Evolutionary conservation across 2,329 filamentous ascomycete species (phyloP).

Genomic region (Colletotrichum limetticola): DNA sequence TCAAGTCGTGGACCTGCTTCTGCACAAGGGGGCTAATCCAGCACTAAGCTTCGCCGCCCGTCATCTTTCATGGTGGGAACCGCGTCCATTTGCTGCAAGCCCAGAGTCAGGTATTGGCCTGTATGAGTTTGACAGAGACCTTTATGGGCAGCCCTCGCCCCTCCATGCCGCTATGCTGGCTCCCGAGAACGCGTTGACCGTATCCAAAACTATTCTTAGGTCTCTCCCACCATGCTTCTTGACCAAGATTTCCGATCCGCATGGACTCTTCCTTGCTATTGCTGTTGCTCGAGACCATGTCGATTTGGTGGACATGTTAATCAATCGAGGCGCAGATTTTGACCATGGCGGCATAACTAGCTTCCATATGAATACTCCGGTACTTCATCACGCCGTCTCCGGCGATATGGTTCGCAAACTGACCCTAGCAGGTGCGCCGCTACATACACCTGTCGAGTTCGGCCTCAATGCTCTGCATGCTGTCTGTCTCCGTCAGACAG

Average conservation of each 20-base stretch:
- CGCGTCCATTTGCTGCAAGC: not conserved
- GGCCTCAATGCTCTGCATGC: slow-evolving; percentile 25
- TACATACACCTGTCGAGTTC: not conserved
- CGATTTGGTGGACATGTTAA: not conserved
- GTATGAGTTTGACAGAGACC: not conserved
- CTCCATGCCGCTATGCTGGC: slow-evolving; percentile 14
- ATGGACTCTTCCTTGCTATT: not conserved
- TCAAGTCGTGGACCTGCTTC: not conserved
- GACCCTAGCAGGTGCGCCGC: not conserved
- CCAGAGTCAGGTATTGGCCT: not conserved
- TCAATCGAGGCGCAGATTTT: not conserved
- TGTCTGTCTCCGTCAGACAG: slow-evolving; percentile 5
- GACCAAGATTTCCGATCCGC: not conserved
- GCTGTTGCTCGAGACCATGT: slow-evolving; percentile 11
- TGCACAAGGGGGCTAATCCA: not conserved
- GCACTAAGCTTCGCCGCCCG: not conserved
- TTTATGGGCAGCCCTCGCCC: not conserved
- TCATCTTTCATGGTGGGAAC: not conserved
- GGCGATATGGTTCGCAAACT: slow-evolving; percentile 7
- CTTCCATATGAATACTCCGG: not conserved
- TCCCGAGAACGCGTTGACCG: not conserved
- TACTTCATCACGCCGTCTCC: slow-evolving; percentile 17
- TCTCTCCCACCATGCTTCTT: not conserved
- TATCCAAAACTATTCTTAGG: not conserved
- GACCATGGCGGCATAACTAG: not conserved